Conservation (phyloP, 257 asterid genomes). For the Solanum virginianum region DNA sequence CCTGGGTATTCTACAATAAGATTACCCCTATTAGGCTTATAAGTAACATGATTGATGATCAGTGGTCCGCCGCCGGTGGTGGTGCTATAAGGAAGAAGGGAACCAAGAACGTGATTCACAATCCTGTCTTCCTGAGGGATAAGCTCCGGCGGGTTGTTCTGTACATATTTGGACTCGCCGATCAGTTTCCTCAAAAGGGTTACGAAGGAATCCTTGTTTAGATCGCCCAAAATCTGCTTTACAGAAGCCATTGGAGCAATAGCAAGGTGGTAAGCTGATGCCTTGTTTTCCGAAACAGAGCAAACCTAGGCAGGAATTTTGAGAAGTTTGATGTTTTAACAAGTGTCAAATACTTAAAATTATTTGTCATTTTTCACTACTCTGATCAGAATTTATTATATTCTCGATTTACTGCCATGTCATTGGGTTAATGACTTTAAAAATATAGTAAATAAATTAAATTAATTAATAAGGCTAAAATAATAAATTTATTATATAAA, state of each 20-base stretch:
- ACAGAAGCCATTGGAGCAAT: conserved; percentile 29
- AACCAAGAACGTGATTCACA: conserved; percentile 64
- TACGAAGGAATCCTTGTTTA: conserved; percentile 58
- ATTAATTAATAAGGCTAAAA: too few relatives aligned
- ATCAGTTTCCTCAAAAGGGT: conserved; percentile 62
- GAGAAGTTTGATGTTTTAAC: not conserved
- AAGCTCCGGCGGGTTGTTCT: conserved; percentile 92
- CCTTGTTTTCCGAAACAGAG: not conserved
- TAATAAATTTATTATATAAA: too few relatives aligned
- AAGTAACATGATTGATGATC: conserved; percentile 56
- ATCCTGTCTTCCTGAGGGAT: conserved; percentile 96
- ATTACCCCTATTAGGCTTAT: conserved; percentile 89
- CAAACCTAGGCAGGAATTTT: not conserved
- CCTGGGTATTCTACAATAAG: conserved; percentile 97
- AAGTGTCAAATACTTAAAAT: too few relatives aligned
- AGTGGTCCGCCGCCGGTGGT: conserved; percentile 85
- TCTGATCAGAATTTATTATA: too few relatives aligned
- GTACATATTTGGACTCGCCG: conserved; percentile 79
- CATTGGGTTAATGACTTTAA: too few relatives aligned
- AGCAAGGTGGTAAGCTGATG: not conserved
- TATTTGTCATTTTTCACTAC: too few relatives aligned
- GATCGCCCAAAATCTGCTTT: conserved; percentile 46
- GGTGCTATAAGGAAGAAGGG: conserved; percentile 68
- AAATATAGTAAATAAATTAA: too few relatives aligned
- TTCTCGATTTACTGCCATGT: too few relatives aligned